phyloP scores from a whole-genome alignment of 192 early-diverging fungal species.

The Coemansia sp. region DNA sequence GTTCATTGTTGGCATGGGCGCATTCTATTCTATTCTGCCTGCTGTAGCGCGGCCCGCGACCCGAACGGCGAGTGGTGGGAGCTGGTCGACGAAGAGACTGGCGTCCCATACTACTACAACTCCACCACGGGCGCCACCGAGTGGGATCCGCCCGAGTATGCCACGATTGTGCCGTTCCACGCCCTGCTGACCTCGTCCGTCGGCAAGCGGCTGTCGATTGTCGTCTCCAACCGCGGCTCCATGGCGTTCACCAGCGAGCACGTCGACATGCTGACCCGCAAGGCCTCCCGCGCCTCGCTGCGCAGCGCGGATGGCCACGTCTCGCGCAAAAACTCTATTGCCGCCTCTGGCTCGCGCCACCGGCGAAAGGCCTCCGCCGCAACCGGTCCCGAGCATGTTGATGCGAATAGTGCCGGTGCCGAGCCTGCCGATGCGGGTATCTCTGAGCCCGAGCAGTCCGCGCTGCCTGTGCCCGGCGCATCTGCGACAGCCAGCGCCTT shows the following conservation, averaged over 20 bases:
- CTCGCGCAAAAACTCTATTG: slow-evolving; percentile 45
- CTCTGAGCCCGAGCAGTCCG: neutral
- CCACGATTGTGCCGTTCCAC: slow-evolving; percentile 73
- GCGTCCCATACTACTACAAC: slow-evolving; percentile 94
- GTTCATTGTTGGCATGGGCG: neutral
- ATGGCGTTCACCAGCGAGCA: slow-evolving; percentile 45
- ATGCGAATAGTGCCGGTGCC: neutral
- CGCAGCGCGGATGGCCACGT: slow-evolving; percentile 34
- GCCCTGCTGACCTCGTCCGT: slow-evolving; percentile 75
- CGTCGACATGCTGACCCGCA: slow-evolving; percentile 29
- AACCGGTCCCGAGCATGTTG: neutral
- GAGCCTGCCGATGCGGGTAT: neutral
- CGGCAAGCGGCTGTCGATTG: slow-evolving; percentile 76
- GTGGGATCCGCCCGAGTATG: slow-evolving; percentile 79
- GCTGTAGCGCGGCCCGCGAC: slow-evolving; percentile 67
- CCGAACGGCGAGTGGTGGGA: slow-evolving; percentile 96
- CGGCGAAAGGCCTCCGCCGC: neutral
- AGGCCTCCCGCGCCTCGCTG: slow-evolving; percentile 43
- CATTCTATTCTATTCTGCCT: slow-evolving; percentile 5
- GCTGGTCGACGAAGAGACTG: slow-evolving; percentile 82
- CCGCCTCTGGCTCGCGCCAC: slow-evolving; percentile 7
- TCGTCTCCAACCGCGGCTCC: slow-evolving; percentile 55
- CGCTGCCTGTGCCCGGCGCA: neutral
- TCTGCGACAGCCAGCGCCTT: neutral
- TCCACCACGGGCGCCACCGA: slow-evolving; percentile 83